phyloP scores from a whole-genome alignment of 495 filamentous ascomycete species.

The Xeromyces bisporus region DNA sequence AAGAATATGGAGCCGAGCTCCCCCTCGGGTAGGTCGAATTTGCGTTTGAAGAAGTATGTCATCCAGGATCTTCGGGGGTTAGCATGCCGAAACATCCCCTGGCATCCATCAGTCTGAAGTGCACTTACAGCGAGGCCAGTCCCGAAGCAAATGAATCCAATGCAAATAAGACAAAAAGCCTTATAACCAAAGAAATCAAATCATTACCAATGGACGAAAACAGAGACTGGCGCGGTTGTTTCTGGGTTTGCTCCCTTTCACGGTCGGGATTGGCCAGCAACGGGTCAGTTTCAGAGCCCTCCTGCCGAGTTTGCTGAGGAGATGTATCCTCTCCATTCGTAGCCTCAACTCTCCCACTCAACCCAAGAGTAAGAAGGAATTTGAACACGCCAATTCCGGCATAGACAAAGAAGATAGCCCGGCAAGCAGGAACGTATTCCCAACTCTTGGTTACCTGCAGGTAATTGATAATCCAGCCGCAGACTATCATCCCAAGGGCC shows the following conservation, averaged over 20 bases:
- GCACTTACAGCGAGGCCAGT: constrained; percentile 47
- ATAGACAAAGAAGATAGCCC: constrained; percentile 53
- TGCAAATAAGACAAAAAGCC: constrained; percentile 58
- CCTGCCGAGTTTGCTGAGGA: constrained; percentile 3
- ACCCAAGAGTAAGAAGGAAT: constrained; percentile 35
- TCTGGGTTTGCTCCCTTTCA: constrained; percentile 1
- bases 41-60: constrained; percentile 61
- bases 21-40: constrained; percentile 52
- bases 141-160: constrained; percentile 68
- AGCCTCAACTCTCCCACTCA: constrained; percentile 47
- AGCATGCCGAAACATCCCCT: neutral
- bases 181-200: constrained; percentile 43
- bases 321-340: constrained; percentile 11
- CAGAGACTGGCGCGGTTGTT: constrained; percentile 7
- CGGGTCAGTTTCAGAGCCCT: constrained; percentile 23
- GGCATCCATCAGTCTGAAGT: neutral
- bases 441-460: constrained; percentile 32
- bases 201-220: constrained; percentile 38
- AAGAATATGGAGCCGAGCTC: constrained; percentile 57
- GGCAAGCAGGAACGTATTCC: constrained; percentile 43
- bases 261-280: constrained; percentile 23
- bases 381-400: constrained; percentile 52
- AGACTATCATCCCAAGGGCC: constrained; percentile 45
- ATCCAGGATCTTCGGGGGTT: constrained; percentile 37
- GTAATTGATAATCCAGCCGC: constrained; percentile 46